Conservation (phyloP, 495 filamentous ascomycete genomes). For the Articulospora tetracladia region DNA sequence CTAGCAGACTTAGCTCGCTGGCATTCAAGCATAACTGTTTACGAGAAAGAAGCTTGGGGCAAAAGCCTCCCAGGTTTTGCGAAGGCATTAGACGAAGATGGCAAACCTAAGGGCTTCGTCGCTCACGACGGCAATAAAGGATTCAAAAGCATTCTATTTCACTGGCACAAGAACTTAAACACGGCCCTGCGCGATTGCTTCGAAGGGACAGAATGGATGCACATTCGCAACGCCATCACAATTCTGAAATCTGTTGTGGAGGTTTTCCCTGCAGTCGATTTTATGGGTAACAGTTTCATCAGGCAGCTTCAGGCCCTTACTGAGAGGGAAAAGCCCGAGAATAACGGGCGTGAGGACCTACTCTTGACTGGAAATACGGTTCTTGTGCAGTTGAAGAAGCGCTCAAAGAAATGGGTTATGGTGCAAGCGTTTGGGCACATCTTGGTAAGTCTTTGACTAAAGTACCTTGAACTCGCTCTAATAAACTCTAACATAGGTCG, state of each 20-base stretch:
- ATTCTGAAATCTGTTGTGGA: conserved; percentile 77
- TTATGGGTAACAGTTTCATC: conserved; percentile 72
- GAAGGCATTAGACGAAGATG: conserved; percentile 57
- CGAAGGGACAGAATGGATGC: conserved; percentile 86
- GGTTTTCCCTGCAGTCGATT: conserved; percentile 83
- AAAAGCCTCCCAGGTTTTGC: conserved; percentile 49
- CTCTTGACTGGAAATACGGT: conserved; percentile 85
- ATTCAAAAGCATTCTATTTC: conserved; percentile 78
- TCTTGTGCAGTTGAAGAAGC: conserved; percentile 73
- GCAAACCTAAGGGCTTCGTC: conserved; percentile 60
- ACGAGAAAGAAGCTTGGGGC: conserved; percentile 72
- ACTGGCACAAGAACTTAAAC: conserved; percentile 82
- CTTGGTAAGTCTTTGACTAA: conserved; percentile 33
- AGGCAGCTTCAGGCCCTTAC: conserved; percentile 67
- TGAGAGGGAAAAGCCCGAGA: conserved; percentile 63
- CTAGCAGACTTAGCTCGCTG: conserved; percentile 74
- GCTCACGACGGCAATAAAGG: conserved; percentile 64
- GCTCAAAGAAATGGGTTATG: conserved; percentile 78
- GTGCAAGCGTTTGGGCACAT: conserved; percentile 70
- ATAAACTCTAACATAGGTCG: conserved; percentile 26
- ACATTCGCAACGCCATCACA: conserved; percentile 92
- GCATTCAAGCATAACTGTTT: conserved; percentile 73
- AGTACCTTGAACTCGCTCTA: conserved; percentile 25
- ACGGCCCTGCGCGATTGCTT: conserved; percentile 75
- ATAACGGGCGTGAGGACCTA: conserved; percentile 67